These are phyloP conservation scores for Zymoseptoria ardabiliae DNA, from an alignment of 2,329 filamentous ascomycete species.

Conservation along the genomic window DNA sequence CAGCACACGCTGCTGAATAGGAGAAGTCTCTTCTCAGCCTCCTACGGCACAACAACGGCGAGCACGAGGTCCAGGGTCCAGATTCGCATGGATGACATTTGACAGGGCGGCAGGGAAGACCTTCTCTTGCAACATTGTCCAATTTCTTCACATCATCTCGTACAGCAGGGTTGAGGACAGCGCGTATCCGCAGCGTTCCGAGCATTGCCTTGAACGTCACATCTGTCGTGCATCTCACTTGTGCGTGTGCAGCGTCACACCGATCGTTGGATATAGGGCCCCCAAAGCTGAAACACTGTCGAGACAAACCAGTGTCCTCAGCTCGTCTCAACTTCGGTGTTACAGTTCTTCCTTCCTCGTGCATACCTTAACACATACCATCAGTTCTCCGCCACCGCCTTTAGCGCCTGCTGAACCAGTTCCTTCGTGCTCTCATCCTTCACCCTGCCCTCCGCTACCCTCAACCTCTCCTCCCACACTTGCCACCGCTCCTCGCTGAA, in stretches of 20 bases:
- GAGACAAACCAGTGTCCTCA: background rate
- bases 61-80: background rate
- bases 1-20: background rate
- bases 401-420: slow-evolving; percentile 14
- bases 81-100: background rate
- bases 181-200: background rate
- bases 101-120: background rate
- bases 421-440: slow-evolving; percentile 10
- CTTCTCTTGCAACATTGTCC: background rate
- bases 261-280: background rate
- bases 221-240: background rate
- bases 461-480: slow-evolving; percentile 19
- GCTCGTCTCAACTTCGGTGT: background rate
- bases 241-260: background rate
- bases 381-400: slow-evolving; percentile 5
- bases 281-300: too few species aligned
- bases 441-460: slow-evolving; percentile 6
- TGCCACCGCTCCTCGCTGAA: slow-evolving; percentile 24
- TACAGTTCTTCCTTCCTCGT: background rate
- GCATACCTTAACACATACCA: background rate
- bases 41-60: background rate
- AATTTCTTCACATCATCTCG: background rate
- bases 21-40: background rate
- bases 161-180: background rate
- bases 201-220: background rate